Evolutionary conservation across 2,329 filamentous ascomycete species (phyloP), one percentile per base, ranked within the genome.

Genomic region (Hirsutella rhossiliensis): DNA sequence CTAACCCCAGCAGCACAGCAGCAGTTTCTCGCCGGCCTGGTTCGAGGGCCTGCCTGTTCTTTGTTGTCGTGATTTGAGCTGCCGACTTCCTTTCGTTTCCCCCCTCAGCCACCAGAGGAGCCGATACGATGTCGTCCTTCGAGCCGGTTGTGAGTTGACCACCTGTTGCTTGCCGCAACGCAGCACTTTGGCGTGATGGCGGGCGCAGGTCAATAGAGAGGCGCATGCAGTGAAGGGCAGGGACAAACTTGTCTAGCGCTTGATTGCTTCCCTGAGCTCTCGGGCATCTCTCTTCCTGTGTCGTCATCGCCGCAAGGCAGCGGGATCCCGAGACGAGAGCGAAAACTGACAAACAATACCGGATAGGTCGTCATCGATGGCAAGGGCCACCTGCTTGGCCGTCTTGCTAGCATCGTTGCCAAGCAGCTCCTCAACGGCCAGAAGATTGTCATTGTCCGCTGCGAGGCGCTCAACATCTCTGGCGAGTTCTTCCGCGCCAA

Each of bases 401-500:
- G 92, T 72, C 83, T 98, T 71, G 90, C 90, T 76, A 88, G 82
- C 71, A 95, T 88, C 67, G 88, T 97, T 66, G 90, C 90, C 70
- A 97, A 97, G 85, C 90, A 97, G 80, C 83, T 97, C 66, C 86
- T 97, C 62, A 94, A 83, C 73, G 90, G 90, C 69, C 90, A 97
- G 79, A 97, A 97, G 85, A 94, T 98, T 69, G 90, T 97, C 64
- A 78, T 98, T 62, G 92, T 98, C 69, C 87, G 92, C 79, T 94
- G 86, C 75, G 92, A 98, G 78, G 88, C 87, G 63, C 82, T 98
- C 72, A 98, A 98, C 84, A 98, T 98, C 81, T 98, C 92, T 60
- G 92, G 92, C 76, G 92, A 97, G 80, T 98, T 98, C 87, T 98
- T 98, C 86, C 88, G 92, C 72, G 83, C 90, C 61, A 98, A 98